Conservation (phyloP, 1,284 basidiomycete genomes). For the Puccinia sorghi region DNA sequence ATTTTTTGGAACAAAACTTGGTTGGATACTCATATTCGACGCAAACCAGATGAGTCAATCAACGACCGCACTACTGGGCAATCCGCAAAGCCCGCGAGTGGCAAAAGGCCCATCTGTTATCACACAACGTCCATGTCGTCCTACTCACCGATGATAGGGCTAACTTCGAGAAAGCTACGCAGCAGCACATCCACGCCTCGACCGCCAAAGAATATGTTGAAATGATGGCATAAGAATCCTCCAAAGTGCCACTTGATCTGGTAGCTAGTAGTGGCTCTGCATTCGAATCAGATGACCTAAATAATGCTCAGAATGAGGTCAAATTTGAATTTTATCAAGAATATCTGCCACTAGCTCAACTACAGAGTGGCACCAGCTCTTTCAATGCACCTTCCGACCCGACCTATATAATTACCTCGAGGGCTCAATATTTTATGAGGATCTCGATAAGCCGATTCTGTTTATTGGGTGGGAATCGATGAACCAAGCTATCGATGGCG, state of each 20-base stretch:
- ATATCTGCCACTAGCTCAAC: slow-evolving; percentile 75
- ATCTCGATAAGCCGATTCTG: slow-evolving; percentile 75
- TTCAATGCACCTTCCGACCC: slow-evolving; percentile 93
- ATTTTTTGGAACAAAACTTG: slow-evolving; percentile 33
- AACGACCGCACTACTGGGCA: slow-evolving; percentile 88
- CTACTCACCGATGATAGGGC: slow-evolving; percentile 86
- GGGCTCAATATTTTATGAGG: slow-evolving; percentile 76
- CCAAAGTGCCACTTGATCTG: slow-evolving; percentile 72
- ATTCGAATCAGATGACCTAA: slow-evolving; percentile 57
- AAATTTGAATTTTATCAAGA: slow-evolving; percentile 60
- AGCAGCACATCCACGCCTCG: slow-evolving; percentile 67
- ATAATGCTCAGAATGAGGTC: slow-evolving; percentile 13
- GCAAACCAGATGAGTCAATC: slow-evolving; percentile 73
- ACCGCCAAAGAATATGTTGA: slow-evolving; percentile 78
- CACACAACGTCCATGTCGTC: slow-evolving; percentile 64
- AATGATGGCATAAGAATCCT: slow-evolving; percentile 64
- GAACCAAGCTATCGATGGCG: slow-evolving; percentile 93
- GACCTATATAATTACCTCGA: slow-evolving; percentile 96
- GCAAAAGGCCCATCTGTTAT: slow-evolving; percentile 72
- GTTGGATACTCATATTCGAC: slow-evolving; percentile 75
- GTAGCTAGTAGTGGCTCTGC: slow-evolving; percentile 67
- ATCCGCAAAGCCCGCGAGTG: slow-evolving; percentile 81
- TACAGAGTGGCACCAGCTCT: slow-evolving; percentile 75
- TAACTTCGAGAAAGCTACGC: slow-evolving; percentile 74
- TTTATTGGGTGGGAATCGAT: slow-evolving; percentile 87